These are phyloP conservation scores for Colletotrichum liaoningense DNA, from an alignment of 2,329 filamentous ascomycete species.

Conservation along the genomic window DNA sequence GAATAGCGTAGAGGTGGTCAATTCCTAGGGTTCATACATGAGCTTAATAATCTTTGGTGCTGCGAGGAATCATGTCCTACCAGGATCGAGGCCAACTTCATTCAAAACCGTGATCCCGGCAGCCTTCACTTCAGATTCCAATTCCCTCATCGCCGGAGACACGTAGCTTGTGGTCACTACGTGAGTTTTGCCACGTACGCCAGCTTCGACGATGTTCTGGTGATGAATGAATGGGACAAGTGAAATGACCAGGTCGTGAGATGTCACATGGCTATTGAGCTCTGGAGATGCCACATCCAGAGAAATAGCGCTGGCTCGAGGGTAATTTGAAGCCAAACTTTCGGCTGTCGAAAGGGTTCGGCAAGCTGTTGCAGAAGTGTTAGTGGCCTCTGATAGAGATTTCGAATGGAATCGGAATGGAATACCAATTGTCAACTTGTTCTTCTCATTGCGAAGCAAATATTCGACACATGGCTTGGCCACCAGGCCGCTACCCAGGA, in stretches of 20 bases:
- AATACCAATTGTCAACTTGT: slow-evolving; percentile 36
- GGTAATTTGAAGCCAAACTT: neutral
- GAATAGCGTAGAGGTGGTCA: slow-evolving; percentile 70
- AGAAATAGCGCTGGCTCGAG: slow-evolving; percentile 19
- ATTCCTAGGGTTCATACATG: slow-evolving; percentile 49
- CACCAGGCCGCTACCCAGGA: slow-evolving; percentile 37
- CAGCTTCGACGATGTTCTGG: slow-evolving; percentile 70
- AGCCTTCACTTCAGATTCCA: slow-evolving; percentile 70
- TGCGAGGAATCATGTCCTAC: neutral
- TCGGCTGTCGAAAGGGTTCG: slow-evolving; percentile 29
- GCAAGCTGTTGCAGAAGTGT: slow-evolving; percentile 19
- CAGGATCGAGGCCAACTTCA: slow-evolving; percentile 72
- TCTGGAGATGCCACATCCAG: slow-evolving; percentile 37
- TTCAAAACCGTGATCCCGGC: slow-evolving; percentile 81
- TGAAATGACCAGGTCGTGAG: slow-evolving; percentile 40
- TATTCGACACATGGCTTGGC: slow-evolving; percentile 38
- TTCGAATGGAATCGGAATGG: neutral
- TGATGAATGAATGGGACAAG: slow-evolving; percentile 42
- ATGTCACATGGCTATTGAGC: slow-evolving; percentile 32
- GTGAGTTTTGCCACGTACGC: slow-evolving; percentile 76
- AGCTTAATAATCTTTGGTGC: neutral
- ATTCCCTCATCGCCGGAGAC: slow-evolving; percentile 75
- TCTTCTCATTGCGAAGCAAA: slow-evolving; percentile 29
- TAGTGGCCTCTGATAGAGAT: neutral
- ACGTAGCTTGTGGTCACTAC: slow-evolving; percentile 83